Conservation (phyloP, 495 filamentous ascomycete genomes). For the Xanthoparmelia taractica region DNA sequence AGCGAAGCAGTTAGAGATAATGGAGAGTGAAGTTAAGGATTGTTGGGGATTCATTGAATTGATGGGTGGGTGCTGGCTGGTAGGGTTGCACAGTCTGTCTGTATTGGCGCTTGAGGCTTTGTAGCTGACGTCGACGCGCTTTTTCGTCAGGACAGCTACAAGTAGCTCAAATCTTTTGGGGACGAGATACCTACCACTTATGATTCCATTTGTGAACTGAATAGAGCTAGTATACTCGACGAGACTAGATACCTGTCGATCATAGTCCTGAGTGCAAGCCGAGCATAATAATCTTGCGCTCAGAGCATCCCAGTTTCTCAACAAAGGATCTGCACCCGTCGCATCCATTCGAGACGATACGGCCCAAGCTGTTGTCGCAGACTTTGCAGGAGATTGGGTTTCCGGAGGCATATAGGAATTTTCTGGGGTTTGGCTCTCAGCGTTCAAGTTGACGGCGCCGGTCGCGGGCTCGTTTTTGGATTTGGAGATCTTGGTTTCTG, state of each 20-base stretch:
- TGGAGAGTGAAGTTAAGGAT: no score
- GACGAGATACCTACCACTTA: not conserved
- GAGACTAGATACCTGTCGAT: not conserved
- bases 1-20: not conserved
- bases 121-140: no score
- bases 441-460: not conserved
- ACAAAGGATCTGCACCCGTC: not conserved
- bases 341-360: not conserved
- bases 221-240: not conserved
- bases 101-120: no score
- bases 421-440: not conserved
- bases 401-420: not conserved
- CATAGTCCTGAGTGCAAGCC: not conserved
- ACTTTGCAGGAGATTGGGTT: not conserved
- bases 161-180: not conserved
- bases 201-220: not conserved
- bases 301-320: not conserved
- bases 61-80: no score
- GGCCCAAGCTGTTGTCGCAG: not conserved
- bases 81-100: no score
- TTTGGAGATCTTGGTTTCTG: not conserved
- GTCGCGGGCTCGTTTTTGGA: not conserved
- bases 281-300: not conserved
- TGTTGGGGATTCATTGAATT: no score
- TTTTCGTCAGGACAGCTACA: no score